Conservation (phyloP, 2,329 filamentous ascomycete species). For the Stromatinia cepivora region DNA sequence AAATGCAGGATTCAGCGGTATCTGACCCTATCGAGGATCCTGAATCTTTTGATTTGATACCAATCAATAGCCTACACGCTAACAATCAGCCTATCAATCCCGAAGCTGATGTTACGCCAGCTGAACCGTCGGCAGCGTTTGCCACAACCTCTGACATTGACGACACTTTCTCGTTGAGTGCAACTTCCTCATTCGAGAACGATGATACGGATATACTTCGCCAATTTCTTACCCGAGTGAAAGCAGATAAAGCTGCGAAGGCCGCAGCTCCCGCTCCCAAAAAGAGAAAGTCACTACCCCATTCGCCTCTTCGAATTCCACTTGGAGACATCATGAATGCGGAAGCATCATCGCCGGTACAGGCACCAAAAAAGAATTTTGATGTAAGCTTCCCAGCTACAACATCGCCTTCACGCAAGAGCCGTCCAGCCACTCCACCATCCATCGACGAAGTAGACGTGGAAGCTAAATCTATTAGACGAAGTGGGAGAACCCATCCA, state of each 20-base stretch:
- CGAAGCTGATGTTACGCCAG: not conserved
- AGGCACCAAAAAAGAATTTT: conserved; percentile 33
- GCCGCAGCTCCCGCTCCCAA: conserved; percentile 32
- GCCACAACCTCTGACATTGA: conserved; percentile 26
- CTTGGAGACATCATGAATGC: conserved; percentile 31
- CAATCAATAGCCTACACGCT: conserved; percentile 18
- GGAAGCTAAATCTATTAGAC: conserved; percentile 33
- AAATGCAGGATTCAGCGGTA: not conserved
- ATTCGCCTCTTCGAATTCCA: conserved; percentile 39
- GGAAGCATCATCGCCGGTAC: conserved; percentile 32
- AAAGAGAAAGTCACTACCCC: conserved; percentile 38
- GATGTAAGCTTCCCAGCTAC: conserved; percentile 29
- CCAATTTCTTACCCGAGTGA: conserved; percentile 42
- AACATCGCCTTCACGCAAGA: conserved; percentile 32
- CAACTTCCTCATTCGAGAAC: conserved; percentile 28
- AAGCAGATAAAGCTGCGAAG: conserved; percentile 43
- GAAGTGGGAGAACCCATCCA: conserved; percentile 40
- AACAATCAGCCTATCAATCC: not conserved
- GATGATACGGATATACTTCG: conserved; percentile 43
- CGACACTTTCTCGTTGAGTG: conserved; percentile 21
- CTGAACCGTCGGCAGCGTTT: conserved; percentile 25
- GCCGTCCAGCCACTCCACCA: conserved; percentile 20
- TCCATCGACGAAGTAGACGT: conserved; percentile 28
- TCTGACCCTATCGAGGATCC: conserved; percentile 22
- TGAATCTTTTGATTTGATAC: conserved; percentile 27